Evolutionary conservation across 78 protist genomes (phyloP), one percentile per base, ranked within the genome.

Genomic region (Dictyostelium capitatum): DNA sequence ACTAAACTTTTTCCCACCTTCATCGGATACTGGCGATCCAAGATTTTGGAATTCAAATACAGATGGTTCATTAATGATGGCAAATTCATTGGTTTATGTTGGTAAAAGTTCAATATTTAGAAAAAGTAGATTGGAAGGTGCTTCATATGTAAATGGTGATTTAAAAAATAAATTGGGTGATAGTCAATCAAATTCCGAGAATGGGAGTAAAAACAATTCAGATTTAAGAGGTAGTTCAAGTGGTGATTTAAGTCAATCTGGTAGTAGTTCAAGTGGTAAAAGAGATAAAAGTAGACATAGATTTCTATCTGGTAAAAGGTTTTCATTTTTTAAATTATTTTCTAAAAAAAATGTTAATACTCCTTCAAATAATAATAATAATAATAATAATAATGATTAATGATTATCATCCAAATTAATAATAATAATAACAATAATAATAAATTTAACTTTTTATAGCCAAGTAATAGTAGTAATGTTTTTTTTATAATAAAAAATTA

Each of bases 1-100:
- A 1, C 79, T 87, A 0, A 87, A 87, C 84, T 87, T 87, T 51
- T 87, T 87, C 93, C 93, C 93, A 47, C 93, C 93, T n/a, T 56
- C 78, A 20, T 57, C 78, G 9, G 93, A 87, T 30, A 87, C 93
- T 64, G 93, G 93, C 32, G 93, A 87, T 43, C 78, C 80, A 17
- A 74, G 93, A 78, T 87, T 87, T 50, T 87, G 93, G 93, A 54
- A 82, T 8, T 87, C 93, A 50, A 50, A 37, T 12, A 77, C 93
- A 0, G 93, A 77, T 48, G 93, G 93, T n/a, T 25, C 53, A 32
- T 17, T 64, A 7, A 37, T 87, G 37, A 87, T 87, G 83, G 83
- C 67, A 23, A 87, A 87, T 50, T 64, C 93, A 7, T 78, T 87
- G 77, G 84, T 80, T 1, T 87, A 87, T 37, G 93, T 87, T 12